These are phyloP conservation scores for Pseudophaeomoniella oleicola DNA, from an alignment of 2,329 filamentous ascomycete species.

Conservation along the genomic window DNA sequence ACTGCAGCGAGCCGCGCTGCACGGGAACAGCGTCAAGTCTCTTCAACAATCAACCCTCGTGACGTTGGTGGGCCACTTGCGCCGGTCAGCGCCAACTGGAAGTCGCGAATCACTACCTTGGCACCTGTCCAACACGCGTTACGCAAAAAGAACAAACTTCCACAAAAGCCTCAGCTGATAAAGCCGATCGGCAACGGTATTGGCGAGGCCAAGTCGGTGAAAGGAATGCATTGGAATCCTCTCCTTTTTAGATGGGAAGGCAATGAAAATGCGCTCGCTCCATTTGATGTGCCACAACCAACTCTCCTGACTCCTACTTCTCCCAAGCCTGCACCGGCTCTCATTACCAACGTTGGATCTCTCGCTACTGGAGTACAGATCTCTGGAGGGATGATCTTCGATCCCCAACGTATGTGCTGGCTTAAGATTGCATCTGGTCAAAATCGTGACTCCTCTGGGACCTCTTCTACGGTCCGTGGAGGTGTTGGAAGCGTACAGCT, in stretches of 20 bases:
- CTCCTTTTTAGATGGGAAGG: slow-evolving; percentile 83
- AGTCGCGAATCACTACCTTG: slow-evolving; percentile 25
- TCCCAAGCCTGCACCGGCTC: slow-evolving; percentile 38
- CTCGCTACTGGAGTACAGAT: slow-evolving; percentile 72
- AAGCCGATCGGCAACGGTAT: slow-evolving; percentile 60
- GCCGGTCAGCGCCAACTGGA: slow-evolving; percentile 44
- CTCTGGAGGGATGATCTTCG: slow-evolving; percentile 96
- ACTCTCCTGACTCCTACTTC: slow-evolving; percentile 18
- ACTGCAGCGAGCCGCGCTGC: slow-evolving; percentile 52
- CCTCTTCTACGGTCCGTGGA: slow-evolving; percentile 5
- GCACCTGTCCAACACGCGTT: background rate
- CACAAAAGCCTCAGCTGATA: slow-evolving; percentile 75
- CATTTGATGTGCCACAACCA: slow-evolving; percentile 52
- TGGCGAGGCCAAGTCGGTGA: slow-evolving; percentile 68
- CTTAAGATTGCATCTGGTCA: slow-evolving; percentile 49
- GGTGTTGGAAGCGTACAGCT: slow-evolving; percentile 42
- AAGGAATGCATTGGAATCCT: slow-evolving; percentile 95
- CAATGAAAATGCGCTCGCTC: slow-evolving; percentile 71
- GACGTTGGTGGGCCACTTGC: slow-evolving; percentile 28
- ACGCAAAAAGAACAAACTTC: slow-evolving; percentile 17
- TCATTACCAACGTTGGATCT: slow-evolving; percentile 81
- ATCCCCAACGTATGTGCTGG: slow-evolving; percentile 96
- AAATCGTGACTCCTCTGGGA: slow-evolving; percentile 3
- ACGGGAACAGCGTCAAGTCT: slow-evolving; percentile 44
- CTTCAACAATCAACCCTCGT: slow-evolving; percentile 22